Evolutionary conservation across 441 rosid species (phyloP).

Genomic region (Erysimum pusillum): DNA sequence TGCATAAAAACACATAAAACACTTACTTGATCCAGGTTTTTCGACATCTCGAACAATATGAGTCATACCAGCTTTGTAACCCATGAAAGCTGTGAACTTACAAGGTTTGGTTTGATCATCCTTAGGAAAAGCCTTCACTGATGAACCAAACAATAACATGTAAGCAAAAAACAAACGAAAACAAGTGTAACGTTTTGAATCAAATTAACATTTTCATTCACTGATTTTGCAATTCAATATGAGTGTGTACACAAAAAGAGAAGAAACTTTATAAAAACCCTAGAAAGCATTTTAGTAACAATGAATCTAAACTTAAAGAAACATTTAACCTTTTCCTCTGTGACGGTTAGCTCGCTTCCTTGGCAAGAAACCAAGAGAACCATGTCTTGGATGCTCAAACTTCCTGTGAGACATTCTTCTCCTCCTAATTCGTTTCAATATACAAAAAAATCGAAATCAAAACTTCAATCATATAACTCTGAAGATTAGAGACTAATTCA

Average conservation of each 20-base stretch:
- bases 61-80: conserved; percentile 79
- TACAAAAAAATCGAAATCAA: no score
- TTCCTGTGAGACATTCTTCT: conserved; percentile 69
- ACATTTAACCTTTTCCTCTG: conserved; percentile 60
- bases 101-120: conserved; percentile 66
- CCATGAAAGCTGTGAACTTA: conserved; percentile 64
- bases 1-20: neutral
- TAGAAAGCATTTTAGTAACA: no score
- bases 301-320: neutral
- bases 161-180: neutral
- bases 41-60: conserved; percentile 78
- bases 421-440: no score
- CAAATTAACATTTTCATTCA: no score
- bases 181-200: neutral
- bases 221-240: no score
- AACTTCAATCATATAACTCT: no score
- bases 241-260: no score
- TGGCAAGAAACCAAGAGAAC: conserved; percentile 75
- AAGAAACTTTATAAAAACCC: no score
- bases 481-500: no score
- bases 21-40: conserved; percentile 74
- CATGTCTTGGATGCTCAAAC: conserved; percentile 75
- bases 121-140: conserved; percentile 77
- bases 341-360: conserved; percentile 66
- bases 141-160: neutral